A percentile compares a stretch with the other conserved stretches of the same genome.
Evolutionary conservation across 345 rosid species (phyloP).

Genomic region (Populus deltoides): DNA sequence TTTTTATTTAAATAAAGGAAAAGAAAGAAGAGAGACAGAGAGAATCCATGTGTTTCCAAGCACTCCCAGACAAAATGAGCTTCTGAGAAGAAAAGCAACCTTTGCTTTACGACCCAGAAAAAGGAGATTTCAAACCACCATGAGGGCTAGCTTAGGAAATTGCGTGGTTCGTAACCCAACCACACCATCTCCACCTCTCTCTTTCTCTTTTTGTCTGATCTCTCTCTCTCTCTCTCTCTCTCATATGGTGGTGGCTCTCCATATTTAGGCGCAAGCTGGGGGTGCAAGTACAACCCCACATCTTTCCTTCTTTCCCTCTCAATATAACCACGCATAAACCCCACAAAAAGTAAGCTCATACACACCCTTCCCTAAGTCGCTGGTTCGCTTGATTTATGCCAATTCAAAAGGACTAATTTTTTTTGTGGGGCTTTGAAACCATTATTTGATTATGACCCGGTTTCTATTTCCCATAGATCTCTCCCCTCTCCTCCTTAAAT

Average conservation of each 20-base stretch:
- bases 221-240: constrained; percentile 19
- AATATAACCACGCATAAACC: constrained; percentile 18
- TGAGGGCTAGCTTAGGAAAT: constrained; percentile 53
- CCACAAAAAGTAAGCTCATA: constrained; percentile 4
- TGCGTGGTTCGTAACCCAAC: constrained; percentile 40
- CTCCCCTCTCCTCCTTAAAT: constrained; percentile 22
- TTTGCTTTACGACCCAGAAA: constrained; percentile 72
- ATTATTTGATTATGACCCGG: constrained; percentile 24
- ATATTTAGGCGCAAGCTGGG: constrained; percentile 53
- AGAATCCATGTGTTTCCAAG: constrained; percentile 72
- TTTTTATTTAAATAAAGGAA: constrained; percentile 21
- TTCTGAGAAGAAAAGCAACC: constrained; percentile 69
- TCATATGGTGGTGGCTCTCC: constrained; percentile 41
- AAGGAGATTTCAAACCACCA: constrained; percentile 60
- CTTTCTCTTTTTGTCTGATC: constrained; percentile 20
- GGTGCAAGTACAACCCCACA: constrained; percentile 50
- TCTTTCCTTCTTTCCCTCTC: constrained; percentile 47
- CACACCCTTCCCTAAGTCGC: background rate
- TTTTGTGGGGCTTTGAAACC: constrained; percentile 37
- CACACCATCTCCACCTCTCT: constrained; percentile 20
- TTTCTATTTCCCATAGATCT: constrained; percentile 19
- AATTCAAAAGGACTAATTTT: constrained; percentile 31
- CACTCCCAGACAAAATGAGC: constrained; percentile 60
- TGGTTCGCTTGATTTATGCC: constrained; percentile 49
- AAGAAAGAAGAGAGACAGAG: constrained; percentile 35